phyloP scores from a whole-genome alignment of 1,139 yeast species.

The Blastobotrys persicus region DNA sequence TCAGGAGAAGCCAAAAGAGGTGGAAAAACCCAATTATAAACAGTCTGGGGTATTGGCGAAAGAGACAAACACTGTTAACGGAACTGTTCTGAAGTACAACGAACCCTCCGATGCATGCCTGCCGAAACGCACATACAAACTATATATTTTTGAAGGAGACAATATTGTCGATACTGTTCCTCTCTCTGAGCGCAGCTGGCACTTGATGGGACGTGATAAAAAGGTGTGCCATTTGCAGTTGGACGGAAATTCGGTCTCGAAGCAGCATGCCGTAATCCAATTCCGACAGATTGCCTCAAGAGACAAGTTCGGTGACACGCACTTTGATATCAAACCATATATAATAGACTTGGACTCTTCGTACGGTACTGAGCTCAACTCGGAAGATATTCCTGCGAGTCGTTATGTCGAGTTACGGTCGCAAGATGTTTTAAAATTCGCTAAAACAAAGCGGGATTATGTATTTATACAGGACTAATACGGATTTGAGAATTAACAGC shows the following conservation, averaged over 20 bases:
- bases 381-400: slow-evolving; percentile 44
- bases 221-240: slow-evolving; percentile 46
- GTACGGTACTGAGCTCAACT: slow-evolving; percentile 54
- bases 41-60: slow-evolving; percentile 49
- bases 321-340: slow-evolving; percentile 39
- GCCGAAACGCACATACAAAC: slow-evolving; percentile 32
- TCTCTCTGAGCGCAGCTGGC: slow-evolving; percentile 37
- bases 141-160: slow-evolving; percentile 32
- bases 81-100: slow-evolving; percentile 44
- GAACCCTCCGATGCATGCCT: slow-evolving; percentile 45
- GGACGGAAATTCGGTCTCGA: slow-evolving; percentile 46
- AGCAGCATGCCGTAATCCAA: slow-evolving; percentile 58
- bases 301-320: slow-evolving; percentile 26
- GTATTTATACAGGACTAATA: slow-evolving; percentile 13
- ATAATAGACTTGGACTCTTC: slow-evolving; percentile 54
- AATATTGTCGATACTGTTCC: slow-evolving; percentile 33
- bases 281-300: slow-evolving; percentile 36
- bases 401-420: slow-evolving; percentile 49
- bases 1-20: slow-evolving; percentile 9
- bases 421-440: slow-evolving; percentile 50
- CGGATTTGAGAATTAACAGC: too few relatives aligned
- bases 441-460: slow-evolving; percentile 25
- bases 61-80: slow-evolving; percentile 42
- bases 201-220: slow-evolving; percentile 49
- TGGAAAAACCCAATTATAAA: slow-evolving; percentile 41